Evolutionary conservation across 2,329 filamentous ascomycete species (phyloP), one percentile per base, ranked within the genome.

Genomic region (Fusarium brevicatenulatum): DNA sequence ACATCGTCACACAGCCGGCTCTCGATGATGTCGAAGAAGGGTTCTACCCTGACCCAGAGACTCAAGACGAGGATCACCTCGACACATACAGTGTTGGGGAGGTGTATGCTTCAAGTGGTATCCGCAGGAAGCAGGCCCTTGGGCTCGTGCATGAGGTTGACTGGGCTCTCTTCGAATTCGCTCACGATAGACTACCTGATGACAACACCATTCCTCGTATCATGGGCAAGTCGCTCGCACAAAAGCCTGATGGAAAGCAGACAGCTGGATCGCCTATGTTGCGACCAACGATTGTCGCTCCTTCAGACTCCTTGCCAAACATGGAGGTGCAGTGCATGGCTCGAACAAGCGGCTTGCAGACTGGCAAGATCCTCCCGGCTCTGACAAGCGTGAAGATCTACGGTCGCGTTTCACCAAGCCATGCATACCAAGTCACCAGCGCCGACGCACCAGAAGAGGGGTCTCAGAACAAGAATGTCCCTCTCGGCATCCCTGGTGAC

Each of bases 111-210:
- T 97, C 94, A 0, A 97, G 95, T 28, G 95, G 95, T 11, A 92
- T 98, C 66, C 91, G 94, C 9, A 90, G 95, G 36, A 91, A 93
- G 57, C 88, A 91, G 60, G 87, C 90, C 66, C 87, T 92, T 68
- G 91, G 92, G 9, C 84, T 97, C 30, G 86, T 93, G 10, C 95
- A 98, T 80, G 95, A 98, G 81, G 95, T 98, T 49, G 95, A 98
- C 81, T 98, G 95, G 95, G 95, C 95, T 0, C 85, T 98, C 5
- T 95, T 98, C 76, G 90, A 93, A 74, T 93, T 98, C 71, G 85
- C 92, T 16, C 86, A 91, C 8, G 88, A 91, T 16, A 90, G 95
- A 3, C 84, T 91, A 19, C 93, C 95, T 7, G 85, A 88, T 1
- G 88, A 90, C 66, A 98, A 98, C 76, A 82, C 89, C 16, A 91